Base-by-base conservation (phyloP, 1,139 yeast species). In the Diutina scorzettiae region DNA sequence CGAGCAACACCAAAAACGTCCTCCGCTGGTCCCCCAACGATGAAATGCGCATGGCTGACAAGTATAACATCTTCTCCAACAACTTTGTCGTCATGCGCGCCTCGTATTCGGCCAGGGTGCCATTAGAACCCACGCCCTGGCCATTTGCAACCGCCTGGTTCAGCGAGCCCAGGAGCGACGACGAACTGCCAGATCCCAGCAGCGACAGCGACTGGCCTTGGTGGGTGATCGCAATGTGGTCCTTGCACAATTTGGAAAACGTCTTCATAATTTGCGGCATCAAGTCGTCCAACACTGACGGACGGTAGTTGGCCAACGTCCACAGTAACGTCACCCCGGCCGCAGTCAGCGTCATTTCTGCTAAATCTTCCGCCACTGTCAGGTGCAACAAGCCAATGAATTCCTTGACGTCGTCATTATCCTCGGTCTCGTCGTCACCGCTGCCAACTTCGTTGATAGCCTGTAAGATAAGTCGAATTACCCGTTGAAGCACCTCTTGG, bases 11-110 rank as follows among this genome's bases (percentile, higher is more conserved):
- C 49, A 93, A 63, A 56, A 89, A 93, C 20, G 86, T 79, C 43
- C 98, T 73, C 46, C 98, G 74, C 55, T 93, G 96, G 50, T 93
- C 99, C 1, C 96, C 97, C 24, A 93, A 66, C 27, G 76, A 71
- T 0, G 95, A 76, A 14, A 93, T 85, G 52, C 96, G 74, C 68
- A 76, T 71, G 0, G 95, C 79, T 1, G 89, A 78, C 44, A 91
- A 72, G 49, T 81, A 81, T 42, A 93, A 66, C 25, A 86, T 76
- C 57, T 82, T 82, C 49, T 83, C 87, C 43, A 89, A 63, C 18
- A 89, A 63, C 47, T 75, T 76, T 1, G 93, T 81, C 0, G 91
- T 81, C 71, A 82, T 80, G 51, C 76, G 80, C 5, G 89, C 83
- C 53, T 85, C 95, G 50, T 70, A 71, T 44, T 78, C 87, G 2